Evolutionary conservation across 2,329 filamentous ascomycete genomes (phyloP).

Genomic region (Seiridium unicorne): DNA sequence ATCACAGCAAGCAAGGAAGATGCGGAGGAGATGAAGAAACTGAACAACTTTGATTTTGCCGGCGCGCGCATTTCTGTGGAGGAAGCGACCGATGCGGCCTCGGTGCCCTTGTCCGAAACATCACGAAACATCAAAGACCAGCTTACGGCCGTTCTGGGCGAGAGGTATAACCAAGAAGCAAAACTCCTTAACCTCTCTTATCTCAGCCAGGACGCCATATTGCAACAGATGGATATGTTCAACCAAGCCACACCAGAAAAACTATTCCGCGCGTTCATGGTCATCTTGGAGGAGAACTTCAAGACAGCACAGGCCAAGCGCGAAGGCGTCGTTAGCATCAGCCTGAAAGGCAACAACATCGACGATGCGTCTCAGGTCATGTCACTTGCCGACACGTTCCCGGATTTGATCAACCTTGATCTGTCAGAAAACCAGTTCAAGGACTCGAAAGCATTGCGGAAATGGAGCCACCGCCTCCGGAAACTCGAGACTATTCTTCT

Average conservation of each 20-base stretch:
- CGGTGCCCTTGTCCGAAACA: slow-evolving; percentile 46
- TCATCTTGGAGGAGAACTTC: slow-evolving; percentile 77
- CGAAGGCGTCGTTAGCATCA: slow-evolving; percentile 78
- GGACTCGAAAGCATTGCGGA: slow-evolving; percentile 64
- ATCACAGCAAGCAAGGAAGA: slow-evolving; percentile 66
- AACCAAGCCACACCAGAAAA: slow-evolving; percentile 73
- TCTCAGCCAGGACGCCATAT: slow-evolving; percentile 68
- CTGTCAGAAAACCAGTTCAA: slow-evolving; percentile 80
- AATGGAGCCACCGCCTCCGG: slow-evolving; percentile 78
- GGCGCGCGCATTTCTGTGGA: slow-evolving; percentile 59
- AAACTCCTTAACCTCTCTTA: slow-evolving; percentile 84
- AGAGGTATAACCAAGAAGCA: slow-evolving; percentile 67
- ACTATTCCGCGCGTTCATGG: slow-evolving; percentile 90
- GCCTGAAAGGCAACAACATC: slow-evolving; percentile 77
- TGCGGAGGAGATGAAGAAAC: slow-evolving; percentile 60
- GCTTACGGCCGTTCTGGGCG: slow-evolving; percentile 68
- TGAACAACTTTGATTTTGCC: slow-evolving; percentile 70
- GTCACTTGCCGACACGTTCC: slow-evolving; percentile 74
- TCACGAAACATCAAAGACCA: slow-evolving; percentile 64
- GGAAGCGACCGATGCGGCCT: slow-evolving; percentile 38
- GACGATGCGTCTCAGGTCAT: slow-evolving; percentile 71
- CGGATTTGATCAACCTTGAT: slow-evolving; percentile 84
- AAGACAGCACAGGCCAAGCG: slow-evolving; percentile 69
- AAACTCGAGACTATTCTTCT: slow-evolving; percentile 79
- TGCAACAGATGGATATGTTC: slow-evolving; percentile 76